Evolutionary conservation across 1,284 basidiomycete genomes (phyloP).

Genomic region (Schizopora paradoxa): DNA sequence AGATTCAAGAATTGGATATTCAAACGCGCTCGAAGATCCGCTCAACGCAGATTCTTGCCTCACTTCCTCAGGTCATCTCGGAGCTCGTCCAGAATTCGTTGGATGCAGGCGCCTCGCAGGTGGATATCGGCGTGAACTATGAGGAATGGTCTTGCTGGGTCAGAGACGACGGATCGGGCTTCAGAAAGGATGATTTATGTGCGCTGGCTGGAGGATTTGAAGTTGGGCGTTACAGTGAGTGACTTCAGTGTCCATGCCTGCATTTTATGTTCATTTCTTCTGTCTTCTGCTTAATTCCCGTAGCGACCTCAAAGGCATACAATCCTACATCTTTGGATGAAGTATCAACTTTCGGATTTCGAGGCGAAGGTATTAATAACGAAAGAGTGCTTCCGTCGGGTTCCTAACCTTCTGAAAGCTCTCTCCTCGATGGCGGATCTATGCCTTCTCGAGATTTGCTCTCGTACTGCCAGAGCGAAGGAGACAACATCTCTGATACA

Average conservation of each 20-base stretch:
- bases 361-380: conserved; percentile 71
- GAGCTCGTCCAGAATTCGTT: conserved; percentile 85
- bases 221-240: conserved; percentile 62
- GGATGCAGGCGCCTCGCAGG: conserved; percentile 56
- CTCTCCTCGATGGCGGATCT: conserved; percentile 78
- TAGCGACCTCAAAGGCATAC: conserved; percentile 74
- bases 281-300: neutral
- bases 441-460: conserved; percentile 72
- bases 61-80: conserved; percentile 69
- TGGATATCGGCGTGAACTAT: conserved; percentile 63
- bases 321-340: conserved; percentile 41
- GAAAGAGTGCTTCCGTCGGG: neutral
- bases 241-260: neutral
- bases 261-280: neutral
- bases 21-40: conserved; percentile 62
- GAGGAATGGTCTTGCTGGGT: conserved; percentile 78
- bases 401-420: conserved; percentile 39
- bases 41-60: conserved; percentile 78
- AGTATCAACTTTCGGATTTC: conserved; percentile 75
- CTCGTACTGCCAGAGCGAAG: conserved; percentile 51
- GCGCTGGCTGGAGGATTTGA: conserved; percentile 47
- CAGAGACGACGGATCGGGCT: conserved; percentile 76
- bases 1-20: no score
- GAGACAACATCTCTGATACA: conserved; percentile 69
- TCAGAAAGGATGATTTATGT: conserved; percentile 53